Percentiles rank a stretch among this genome's conserved stretches.
phyloP scores from a whole-genome alignment of 2,329 filamentous ascomycete genomes.

The Aspergillus latus region DNA sequence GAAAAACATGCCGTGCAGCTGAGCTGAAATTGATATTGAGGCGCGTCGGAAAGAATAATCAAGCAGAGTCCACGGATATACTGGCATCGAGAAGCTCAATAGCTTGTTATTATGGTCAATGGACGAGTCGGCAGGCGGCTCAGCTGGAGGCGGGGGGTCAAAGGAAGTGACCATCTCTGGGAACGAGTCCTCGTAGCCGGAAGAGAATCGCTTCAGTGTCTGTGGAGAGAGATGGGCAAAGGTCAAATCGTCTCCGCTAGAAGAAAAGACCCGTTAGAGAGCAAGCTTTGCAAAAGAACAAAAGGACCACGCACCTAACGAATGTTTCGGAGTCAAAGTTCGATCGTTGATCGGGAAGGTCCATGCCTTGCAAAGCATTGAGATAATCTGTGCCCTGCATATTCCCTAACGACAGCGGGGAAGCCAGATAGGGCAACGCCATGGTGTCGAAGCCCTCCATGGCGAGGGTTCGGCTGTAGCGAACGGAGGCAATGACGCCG shows the following conservation, averaged over 20 bases:
- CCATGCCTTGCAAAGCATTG: slow-evolving; percentile 52
- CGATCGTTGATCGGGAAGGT: slow-evolving; percentile 59
- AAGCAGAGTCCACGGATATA: slow-evolving; percentile 60
- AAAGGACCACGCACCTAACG: slow-evolving; percentile 53
- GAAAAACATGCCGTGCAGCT: slow-evolving; percentile 69
- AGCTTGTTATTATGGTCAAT: slow-evolving; percentile 69
- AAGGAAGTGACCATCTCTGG: slow-evolving; percentile 50
- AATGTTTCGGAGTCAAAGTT: slow-evolving; percentile 62
- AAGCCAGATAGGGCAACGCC: slow-evolving; percentile 63
- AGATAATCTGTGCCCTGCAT: slow-evolving; percentile 50
- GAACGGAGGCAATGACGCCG: not conserved
- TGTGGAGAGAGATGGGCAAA: slow-evolving; percentile 46
- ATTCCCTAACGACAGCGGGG: slow-evolving; percentile 57
- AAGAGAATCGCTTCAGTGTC: slow-evolving; percentile 51
- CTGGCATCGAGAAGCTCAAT: slow-evolving; percentile 68
- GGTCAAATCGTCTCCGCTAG: slow-evolving; percentile 53
- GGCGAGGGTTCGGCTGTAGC: slow-evolving; percentile 16
- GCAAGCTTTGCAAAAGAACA: not conserved
- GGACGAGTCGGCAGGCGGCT: slow-evolving; percentile 55
- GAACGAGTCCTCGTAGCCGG: slow-evolving; percentile 52
- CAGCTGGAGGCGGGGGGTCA: slow-evolving; percentile 40
- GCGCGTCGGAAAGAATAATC: slow-evolving; percentile 59
- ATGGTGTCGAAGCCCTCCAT: slow-evolving; percentile 62
- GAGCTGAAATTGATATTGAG: slow-evolving; percentile 59
- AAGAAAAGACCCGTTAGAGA: slow-evolving; percentile 1